Base-by-base conservation (phyloP, 352 stramenopile genomes). In the Phytophthora litchii region DNA sequence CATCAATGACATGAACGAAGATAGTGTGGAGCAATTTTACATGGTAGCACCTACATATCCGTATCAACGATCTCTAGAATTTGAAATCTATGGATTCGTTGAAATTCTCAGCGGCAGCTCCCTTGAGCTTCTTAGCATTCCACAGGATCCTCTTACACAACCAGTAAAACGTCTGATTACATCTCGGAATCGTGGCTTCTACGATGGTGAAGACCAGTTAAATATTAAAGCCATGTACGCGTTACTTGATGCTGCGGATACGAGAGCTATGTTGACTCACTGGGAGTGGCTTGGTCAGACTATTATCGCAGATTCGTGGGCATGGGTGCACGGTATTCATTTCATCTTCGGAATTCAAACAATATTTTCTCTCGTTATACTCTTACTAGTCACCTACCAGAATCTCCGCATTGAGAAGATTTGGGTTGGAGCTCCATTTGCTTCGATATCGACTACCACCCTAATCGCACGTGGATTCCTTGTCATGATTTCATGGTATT, bases 351-450 rank as follows among this genome's bases (percentile, higher is more conserved):
- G 20, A 0, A 12, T 73, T 3, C 49, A 76, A 29, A 40, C 70
- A 13, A 37, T 75, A 2, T 44, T 48, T 2, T 70, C 54, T 12
- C 50, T 80, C 12, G 21, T 64, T 14, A 37, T 76, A 9, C 50
- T 80, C 1, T 9, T 61, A 10, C 12, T 77, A 12, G 46, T 77
- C 14, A 49, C 46, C 1, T 72, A 70, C 19, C 64, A 58, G 6
- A 74, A 60, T 16, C 1, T 75, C 3, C 44, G 40, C 4, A 31
- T n/a, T 0, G 66, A 67, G 8, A 75, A 77, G 31, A 17, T 76
- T 16, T 80, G 72, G 72, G 44, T 80, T 19, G 67, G 67, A 40
- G 71, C 66, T 32, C 64, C 71, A 4, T 80, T 80, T 36, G 60
- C 71, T 1, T 61, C 72, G 9, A 57, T 74, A 5, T 78, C 64